Conservation (phyloP, 169 alveolate species). For the Eimeria maxima region DNA sequence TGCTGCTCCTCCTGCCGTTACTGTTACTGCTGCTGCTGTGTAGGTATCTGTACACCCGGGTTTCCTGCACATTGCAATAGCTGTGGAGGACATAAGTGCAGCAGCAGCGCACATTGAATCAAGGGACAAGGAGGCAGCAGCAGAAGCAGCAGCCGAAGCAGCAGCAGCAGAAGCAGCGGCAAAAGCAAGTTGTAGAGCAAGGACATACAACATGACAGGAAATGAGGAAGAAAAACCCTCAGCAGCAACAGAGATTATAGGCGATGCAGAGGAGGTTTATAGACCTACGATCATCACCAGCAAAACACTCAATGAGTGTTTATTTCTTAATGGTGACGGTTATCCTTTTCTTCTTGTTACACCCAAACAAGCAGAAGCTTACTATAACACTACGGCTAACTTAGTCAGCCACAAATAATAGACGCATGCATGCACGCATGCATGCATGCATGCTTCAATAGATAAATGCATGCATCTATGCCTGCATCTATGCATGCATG, state of each 20-base stretch:
- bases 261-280: conserved; percentile 9
- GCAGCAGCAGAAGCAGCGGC: conserved; percentile 34
- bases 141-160: not conserved
- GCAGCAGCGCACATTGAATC: conserved; percentile 52
- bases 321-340: conserved; percentile 14
- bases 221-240: not conserved
- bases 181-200: not conserved
- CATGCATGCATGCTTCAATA: not conserved
- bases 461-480: not conserved
- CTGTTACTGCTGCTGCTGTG: not conserved
- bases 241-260: conserved; percentile 43
- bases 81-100: conserved; percentile 57
- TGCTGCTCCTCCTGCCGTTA: not conserved
- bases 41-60: conserved; percentile 80
- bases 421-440: not conserved
- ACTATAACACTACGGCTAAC: not conserved
- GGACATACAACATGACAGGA: not conserved
- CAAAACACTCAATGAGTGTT: conserved; percentile 7
- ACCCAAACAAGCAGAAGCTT: conserved; percentile 22
- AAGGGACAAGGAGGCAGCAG: not conserved
- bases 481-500: not conserved
- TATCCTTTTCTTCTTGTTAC: conserved; percentile 32
- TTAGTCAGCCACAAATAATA: not conserved
- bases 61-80: conserved; percentile 70
- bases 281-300: not conserved